phyloP scores from a whole-genome alignment of 257 asterid species.

The Jasminum sambac region DNA sequence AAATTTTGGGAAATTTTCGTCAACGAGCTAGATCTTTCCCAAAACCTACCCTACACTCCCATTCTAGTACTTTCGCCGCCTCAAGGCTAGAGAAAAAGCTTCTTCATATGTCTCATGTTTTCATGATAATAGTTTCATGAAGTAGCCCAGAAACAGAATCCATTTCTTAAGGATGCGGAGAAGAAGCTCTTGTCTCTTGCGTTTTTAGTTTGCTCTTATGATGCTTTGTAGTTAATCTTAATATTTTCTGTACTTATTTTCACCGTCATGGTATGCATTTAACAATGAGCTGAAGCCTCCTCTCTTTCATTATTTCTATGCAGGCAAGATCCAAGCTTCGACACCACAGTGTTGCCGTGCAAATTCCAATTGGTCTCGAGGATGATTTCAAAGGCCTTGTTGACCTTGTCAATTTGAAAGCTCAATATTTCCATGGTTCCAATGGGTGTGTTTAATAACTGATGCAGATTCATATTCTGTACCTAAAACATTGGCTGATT shows the following conservation, averaged over 20 bases:
- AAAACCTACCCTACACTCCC: neutral
- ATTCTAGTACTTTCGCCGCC: too few relatives aligned
- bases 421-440: conserved; percentile 80
- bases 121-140: too few relatives aligned
- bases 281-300: conserved; percentile 21
- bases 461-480: conserved; percentile 23
- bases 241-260: neutral
- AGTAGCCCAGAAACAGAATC: too few relatives aligned
- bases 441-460: conserved; percentile 71
- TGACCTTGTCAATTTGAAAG: conserved; percentile 84
- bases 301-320: conserved; percentile 20
- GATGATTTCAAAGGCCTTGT: conserved; percentile 92
- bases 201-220: too few relatives aligned
- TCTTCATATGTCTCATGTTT: too few relatives aligned
- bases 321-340: conserved; percentile 97
- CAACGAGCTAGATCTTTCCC: neutral
- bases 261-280: neutral
- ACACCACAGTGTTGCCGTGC: conserved; percentile 96
- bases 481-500: conserved; percentile 8
- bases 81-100: too few relatives aligned
- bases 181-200: too few relatives aligned
- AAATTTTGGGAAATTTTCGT: neutral
- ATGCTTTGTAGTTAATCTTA: neutral
- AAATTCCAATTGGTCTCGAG: conserved; percentile 93
- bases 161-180: too few relatives aligned